Base-by-base conservation (phyloP, 352 stramenopile species). In the Pythium rhizo-oryzae region DNA sequence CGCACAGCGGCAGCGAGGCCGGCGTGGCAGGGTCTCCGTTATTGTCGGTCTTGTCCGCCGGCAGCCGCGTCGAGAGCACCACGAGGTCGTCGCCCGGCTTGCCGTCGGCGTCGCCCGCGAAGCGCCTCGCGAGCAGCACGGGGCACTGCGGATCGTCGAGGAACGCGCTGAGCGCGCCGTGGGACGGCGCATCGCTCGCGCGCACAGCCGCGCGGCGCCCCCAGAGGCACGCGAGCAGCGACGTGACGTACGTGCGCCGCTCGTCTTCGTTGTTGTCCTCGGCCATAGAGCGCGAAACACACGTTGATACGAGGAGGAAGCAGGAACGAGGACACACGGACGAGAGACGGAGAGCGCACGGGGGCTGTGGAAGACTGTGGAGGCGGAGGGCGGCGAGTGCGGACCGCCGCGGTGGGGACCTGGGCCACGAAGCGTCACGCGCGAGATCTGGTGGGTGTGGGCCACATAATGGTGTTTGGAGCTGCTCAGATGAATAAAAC, bases 91-190 rank as follows among this genome's bases (percentile, higher is more conserved):
- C 55, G 25, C 51, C 13, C 1, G 19, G 13, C 7, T 69, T 58
- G 62, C 43, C 59, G 2, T 72, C 50, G 23, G 28, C 33, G 9
- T 68, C 30, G 23, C 30, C 59, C 18, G 60, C 28, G 1, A 73
- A 50, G 1, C 90, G 77, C 18, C 75, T 74, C 24, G 85, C 88
- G 24, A 90, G 74, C 1, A 96, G 68, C 50, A 92, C 74, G 1
- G 57, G 69, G 52, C 81, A 92, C 46, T 80, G 83, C 11, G 82
- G 70, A 25, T 94, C 84, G 46, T 96, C 85, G 1, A 96, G 72
- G 66, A 96, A 96, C 39, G 71, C 63, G 11, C 60, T 77, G 39
- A 95, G 51, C 11, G 87, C 87, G 7, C 82, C 72, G 12, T 91
- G 70, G 0, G 76, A 82, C 21, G 43, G 51, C 3, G 53, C 30